A percentile compares a stretch with the other conserved stretches of the same genome.
phyloP scores from a whole-genome alignment of 805 yeast species.

The Suhomyces xylopsoci region DNA sequence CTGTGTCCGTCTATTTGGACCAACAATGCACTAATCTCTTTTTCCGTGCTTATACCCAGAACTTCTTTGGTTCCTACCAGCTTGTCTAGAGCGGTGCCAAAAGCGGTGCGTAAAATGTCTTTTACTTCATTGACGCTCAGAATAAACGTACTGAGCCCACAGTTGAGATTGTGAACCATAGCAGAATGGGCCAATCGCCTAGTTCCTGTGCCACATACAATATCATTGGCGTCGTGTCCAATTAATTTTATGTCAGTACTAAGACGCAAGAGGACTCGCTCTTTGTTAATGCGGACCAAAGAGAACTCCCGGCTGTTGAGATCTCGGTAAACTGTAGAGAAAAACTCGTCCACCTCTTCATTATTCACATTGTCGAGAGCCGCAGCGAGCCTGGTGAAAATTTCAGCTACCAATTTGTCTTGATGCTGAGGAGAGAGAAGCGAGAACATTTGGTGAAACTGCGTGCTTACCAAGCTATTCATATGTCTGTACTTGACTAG shows the following conservation, averaged over 20 bases:
- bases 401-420: slow-evolving; percentile 10
- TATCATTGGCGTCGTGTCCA: neutral
- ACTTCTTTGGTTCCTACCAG: neutral
- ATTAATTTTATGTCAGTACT: neutral
- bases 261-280: neutral
- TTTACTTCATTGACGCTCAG: slow-evolving; percentile 3
- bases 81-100: neutral
- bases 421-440: slow-evolving; percentile 5
- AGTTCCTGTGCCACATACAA: neutral
- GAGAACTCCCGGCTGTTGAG: slow-evolving; percentile 6
- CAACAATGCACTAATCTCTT: neutral
- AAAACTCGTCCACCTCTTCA: slow-evolving; percentile 10
- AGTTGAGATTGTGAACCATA: slow-evolving; percentile 8
- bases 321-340: slow-evolving; percentile 2
- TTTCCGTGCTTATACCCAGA: neutral
- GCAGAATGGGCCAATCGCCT: neutral
- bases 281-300: slow-evolving; percentile 1
- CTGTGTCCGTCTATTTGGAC: neutral
- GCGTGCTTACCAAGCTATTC: slow-evolving; percentile 5
- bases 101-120: neutral
- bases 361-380: slow-evolving; percentile 11
- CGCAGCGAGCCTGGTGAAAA: slow-evolving; percentile 7
- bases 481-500: slow-evolving; percentile 1
- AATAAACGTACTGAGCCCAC: slow-evolving; percentile 10
- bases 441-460: slow-evolving; percentile 20